Conservation (phyloP, 352 stramenopile genomes). For the Globisporangium spinosum region DNA sequence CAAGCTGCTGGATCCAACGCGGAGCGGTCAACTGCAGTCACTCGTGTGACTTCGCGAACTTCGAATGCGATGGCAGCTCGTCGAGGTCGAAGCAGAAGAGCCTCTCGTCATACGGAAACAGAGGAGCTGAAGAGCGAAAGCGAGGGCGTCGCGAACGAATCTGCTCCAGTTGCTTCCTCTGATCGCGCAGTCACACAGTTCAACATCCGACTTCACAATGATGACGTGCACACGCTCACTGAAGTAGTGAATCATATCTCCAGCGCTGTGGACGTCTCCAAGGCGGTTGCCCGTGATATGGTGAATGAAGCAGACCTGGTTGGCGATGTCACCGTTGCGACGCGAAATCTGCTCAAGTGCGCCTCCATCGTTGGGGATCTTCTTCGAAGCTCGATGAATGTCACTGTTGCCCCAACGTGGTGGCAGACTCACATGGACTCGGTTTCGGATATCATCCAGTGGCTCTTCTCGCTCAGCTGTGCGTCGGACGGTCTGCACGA, state of each 20-base stretch:
- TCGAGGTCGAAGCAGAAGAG: slow-evolving; percentile 9
- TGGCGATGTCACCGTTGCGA: slow-evolving; percentile 49
- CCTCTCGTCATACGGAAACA: slow-evolving; percentile 16
- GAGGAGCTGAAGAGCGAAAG: slow-evolving; percentile 24
- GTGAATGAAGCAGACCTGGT: slow-evolving; percentile 60
- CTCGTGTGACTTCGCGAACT: slow-evolving; percentile 9
- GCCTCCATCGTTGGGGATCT: slow-evolving; percentile 42
- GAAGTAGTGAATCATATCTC: slow-evolving; percentile 73
- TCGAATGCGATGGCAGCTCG: slow-evolving; percentile 18
- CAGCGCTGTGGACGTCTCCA: slow-evolving; percentile 49
- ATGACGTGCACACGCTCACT: slow-evolving; percentile 74
- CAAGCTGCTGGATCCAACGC: not conserved
- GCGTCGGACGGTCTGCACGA: slow-evolving; percentile 68
- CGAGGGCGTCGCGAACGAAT: slow-evolving; percentile 3
- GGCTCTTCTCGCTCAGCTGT: slow-evolving; percentile 67
- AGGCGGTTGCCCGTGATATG: slow-evolving; percentile 36
- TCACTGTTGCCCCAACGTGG: slow-evolving; percentile 64
- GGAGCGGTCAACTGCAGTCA: not conserved
- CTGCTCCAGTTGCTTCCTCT: not conserved
- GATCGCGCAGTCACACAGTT: slow-evolving; percentile 28
- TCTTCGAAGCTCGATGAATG: slow-evolving; percentile 60
- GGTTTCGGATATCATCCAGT: slow-evolving; percentile 55
- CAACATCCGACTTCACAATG: slow-evolving; percentile 77
- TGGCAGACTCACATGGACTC: slow-evolving; percentile 63
- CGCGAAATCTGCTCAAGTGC: slow-evolving; percentile 46